phyloP scores from a whole-genome alignment of 805 yeast species.

The Yarrowia sp. region DNA sequence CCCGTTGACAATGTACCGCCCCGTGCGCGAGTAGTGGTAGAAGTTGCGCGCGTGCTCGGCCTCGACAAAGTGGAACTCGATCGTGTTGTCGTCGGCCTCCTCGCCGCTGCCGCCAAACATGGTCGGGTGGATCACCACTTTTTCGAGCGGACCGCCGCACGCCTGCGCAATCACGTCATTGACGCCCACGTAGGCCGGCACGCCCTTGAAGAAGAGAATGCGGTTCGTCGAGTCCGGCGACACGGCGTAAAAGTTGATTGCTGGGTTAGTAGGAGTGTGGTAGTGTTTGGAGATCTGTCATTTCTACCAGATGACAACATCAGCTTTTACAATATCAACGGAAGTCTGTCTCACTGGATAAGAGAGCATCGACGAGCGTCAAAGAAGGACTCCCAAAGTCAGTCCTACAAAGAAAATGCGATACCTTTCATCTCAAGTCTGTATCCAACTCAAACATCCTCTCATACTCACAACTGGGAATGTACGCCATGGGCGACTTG shows the following conservation, averaged over 20 bases:
- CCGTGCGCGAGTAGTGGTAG: conserved; percentile 33
- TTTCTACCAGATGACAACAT: no score
- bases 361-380: no score
- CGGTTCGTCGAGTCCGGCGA: conserved; percentile 36
- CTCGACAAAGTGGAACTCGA: conserved; percentile 37
- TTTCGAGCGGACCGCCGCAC: conserved; percentile 36
- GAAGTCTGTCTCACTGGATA: no score
- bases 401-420: no score
- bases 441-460: not conserved
- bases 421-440: no score
- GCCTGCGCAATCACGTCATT: conserved; percentile 30
- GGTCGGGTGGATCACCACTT: conserved; percentile 29
- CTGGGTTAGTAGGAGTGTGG: conserved; percentile 1
- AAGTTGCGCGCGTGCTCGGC: conserved; percentile 38
- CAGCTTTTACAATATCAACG: no score
- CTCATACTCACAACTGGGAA: conserved; percentile 30
- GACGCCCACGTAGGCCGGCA: conserved; percentile 24
- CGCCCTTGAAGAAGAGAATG: conserved; percentile 28
- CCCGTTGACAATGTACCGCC: conserved; percentile 37
- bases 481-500: conserved; percentile 31
- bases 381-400: no score
- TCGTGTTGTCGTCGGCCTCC: conserved; percentile 29
- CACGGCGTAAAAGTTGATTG: conserved; percentile 26
- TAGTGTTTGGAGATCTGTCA: no score
- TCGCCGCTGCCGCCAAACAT: conserved; percentile 31